Evolutionary conservation across 2,329 filamentous ascomycete genomes (phyloP), one percentile per base, ranked within the genome.

Genomic region (Alternaria triticimaculans): DNA sequence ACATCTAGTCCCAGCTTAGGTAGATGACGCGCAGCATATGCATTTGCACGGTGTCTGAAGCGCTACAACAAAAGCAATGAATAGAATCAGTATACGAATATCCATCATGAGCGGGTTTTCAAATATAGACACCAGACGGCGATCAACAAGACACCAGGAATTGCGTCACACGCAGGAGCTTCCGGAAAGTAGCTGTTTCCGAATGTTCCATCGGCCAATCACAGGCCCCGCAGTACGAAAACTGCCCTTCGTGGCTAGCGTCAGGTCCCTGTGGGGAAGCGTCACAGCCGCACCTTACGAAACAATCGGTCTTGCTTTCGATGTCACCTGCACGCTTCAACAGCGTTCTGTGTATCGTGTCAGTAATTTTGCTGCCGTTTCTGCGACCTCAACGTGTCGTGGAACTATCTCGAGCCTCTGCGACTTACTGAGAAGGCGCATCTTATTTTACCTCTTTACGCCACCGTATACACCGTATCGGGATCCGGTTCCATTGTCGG

Each of bases 141-240:
- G 15, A 43, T 18, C 33, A 26, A 59, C n/a, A 21, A 26, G 46
- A 43, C 46, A 55, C 12, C 26, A 44, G 18, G 30, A 11, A 18
- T 46, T 60, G 55, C 49, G 50, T 55, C 60, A 55, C 44, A 23
- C 41, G 41, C 37, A 50, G 20, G 51, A 28, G 3, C 30, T 37
- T 57, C 45, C 53, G 55, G 26, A 58, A 21, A 26, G 59, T 48
- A 12, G 37, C 15, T 25, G 46, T 48, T 20, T 49, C 50, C 33
- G 30, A n/a, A 18, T 33, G 41, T 50, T 45, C 23, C 44, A 23
- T 49, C 50, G 3, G 49, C 63, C 63, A 71, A 71, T 71, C 56
- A 71, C 14, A 58, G 30, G 23, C 9, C 15, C 18, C 58, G 60
- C 64, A 66, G 66, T 71, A 71, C 68, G 68, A 62, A 60, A 58